Evolutionary conservation across 345 rosid genomes (phyloP).

Genomic region (Arabidopsis suecica): DNA sequence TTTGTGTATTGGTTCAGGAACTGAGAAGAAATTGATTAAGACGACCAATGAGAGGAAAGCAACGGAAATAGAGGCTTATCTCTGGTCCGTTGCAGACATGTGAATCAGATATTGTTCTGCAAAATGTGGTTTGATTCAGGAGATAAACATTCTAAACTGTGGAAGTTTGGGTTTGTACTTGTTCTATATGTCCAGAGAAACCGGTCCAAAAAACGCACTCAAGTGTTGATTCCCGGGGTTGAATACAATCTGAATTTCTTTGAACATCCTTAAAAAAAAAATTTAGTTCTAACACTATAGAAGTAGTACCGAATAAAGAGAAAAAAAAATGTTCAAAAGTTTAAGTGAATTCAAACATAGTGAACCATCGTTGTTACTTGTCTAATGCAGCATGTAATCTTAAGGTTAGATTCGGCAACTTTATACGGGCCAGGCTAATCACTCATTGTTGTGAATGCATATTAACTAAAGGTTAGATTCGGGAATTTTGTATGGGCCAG

Average conservation of each 20-base stretch:
- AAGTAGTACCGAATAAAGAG: background rate
- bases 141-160: slow-evolving; percentile 3
- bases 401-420: background rate
- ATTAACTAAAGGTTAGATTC: background rate
- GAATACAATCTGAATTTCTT: background rate
- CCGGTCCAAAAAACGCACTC: background rate
- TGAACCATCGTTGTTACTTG: background rate
- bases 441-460: background rate
- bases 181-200: background rate
- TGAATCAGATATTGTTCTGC: slow-evolving; percentile 36
- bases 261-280: background rate
- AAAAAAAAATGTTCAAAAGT: background rate
- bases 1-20: slow-evolving; percentile 52
- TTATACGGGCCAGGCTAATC: background rate
- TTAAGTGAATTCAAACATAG: background rate
- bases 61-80: slow-evolving; percentile 86
- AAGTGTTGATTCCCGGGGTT: too few relatives aligned
- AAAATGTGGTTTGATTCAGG: slow-evolving; percentile 19
- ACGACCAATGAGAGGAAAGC: slow-evolving; percentile 78
- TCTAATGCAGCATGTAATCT: background rate
- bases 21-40: slow-evolving; percentile 71
- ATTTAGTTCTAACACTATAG: background rate
- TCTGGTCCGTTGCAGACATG: slow-evolving; percentile 96
- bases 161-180: background rate
- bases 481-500: background rate